A percentile compares a stretch with the other conserved stretches of the same genome.
phyloP scores from a whole-genome alignment of 306 rosid species.

The Lathyrus oleraceus region DNA sequence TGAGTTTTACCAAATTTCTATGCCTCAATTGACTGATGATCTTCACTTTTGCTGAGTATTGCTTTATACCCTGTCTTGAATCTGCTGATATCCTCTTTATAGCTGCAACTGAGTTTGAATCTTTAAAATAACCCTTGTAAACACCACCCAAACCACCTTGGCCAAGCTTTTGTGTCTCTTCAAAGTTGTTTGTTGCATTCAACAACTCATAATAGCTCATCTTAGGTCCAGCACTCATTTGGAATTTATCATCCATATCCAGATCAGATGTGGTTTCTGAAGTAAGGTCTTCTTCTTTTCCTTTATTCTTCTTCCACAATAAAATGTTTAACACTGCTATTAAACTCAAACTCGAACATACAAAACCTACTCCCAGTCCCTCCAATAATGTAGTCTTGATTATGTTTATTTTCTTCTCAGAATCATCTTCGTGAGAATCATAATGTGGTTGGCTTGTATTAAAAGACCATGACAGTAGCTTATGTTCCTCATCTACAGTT shows the following conservation, averaged over 20 bases:
- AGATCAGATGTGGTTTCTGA: neutral
- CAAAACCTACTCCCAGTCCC: neutral
- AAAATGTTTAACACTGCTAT: neutral
- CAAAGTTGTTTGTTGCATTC: conserved; percentile 37
- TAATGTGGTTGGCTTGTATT: neutral
- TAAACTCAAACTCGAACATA: neutral
- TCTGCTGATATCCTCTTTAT: conserved; percentile 34
- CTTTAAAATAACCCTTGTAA: conserved; percentile 31
- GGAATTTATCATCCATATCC: conserved; percentile 35
- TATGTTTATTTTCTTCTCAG: neutral
- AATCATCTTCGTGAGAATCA: neutral
- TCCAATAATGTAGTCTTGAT: neutral
- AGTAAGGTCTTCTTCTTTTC: neutral
- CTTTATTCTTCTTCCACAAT: neutral
- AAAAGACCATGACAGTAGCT: conserved; percentile 31
- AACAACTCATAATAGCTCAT: conserved; percentile 14
- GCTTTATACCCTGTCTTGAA: conserved; percentile 32
- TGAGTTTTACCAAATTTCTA: conserved; percentile 39
- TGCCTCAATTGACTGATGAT: conserved; percentile 44
- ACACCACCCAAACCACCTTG: conserved; percentile 43
- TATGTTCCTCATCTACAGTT: neutral
- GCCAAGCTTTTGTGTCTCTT: conserved; percentile 30
- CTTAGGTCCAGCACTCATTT: conserved; percentile 21
- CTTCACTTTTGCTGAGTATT: conserved; percentile 28
- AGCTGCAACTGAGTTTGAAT: conserved; percentile 7